Percentiles rank a stretch among this genome's conserved stretches.
Evolutionary conservation across 306 rosid species (phyloP).

Genomic region (Begonia peltatifolia): DNA sequence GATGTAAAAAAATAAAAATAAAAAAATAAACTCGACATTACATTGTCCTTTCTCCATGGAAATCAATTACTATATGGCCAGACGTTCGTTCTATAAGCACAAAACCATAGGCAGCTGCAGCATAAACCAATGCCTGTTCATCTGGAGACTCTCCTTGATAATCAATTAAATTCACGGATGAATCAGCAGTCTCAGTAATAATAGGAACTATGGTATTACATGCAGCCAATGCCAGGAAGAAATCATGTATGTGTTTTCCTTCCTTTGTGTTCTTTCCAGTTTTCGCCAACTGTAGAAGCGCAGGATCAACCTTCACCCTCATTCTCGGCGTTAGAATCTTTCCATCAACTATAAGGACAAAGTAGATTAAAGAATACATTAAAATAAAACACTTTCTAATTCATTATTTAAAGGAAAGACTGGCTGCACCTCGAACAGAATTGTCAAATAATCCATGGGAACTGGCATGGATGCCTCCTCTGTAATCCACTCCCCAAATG

Average conservation of each 20-base stretch:
- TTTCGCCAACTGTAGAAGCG: conserved; percentile 38
- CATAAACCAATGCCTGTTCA: conserved; percentile 88
- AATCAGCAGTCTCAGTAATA: conserved; percentile 49
- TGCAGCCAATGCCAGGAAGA: conserved; percentile 85
- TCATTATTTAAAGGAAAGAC: background rate
- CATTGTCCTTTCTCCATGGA: conserved; percentile 68
- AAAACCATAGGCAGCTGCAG: conserved; percentile 87
- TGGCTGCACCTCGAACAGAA: conserved; percentile 40
- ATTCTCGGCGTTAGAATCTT: conserved; percentile 53
- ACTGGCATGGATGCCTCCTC: conserved; percentile 11
- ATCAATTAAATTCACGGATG: conserved; percentile 55
- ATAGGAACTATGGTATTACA: conserved; percentile 98
- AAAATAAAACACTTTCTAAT: too few species aligned
- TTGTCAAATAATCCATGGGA: conserved; percentile 29
- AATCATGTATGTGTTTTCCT: conserved; percentile 46
- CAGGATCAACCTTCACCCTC: conserved; percentile 60
- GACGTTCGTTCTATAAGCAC: conserved; percentile 85
- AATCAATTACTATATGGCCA: conserved; percentile 74
- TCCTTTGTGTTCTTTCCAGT: conserved; percentile 24
- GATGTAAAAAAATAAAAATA: too few species aligned
- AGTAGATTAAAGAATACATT: background rate
- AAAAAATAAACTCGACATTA: conserved; percentile 8
- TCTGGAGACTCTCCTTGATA: conserved; percentile 99
- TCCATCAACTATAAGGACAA: conserved; percentile 43
- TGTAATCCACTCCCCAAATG: conserved; percentile 76